Conservation (phyloP, 768 basidiomycete genomes). For the Cubamyces lactineus region DNA sequence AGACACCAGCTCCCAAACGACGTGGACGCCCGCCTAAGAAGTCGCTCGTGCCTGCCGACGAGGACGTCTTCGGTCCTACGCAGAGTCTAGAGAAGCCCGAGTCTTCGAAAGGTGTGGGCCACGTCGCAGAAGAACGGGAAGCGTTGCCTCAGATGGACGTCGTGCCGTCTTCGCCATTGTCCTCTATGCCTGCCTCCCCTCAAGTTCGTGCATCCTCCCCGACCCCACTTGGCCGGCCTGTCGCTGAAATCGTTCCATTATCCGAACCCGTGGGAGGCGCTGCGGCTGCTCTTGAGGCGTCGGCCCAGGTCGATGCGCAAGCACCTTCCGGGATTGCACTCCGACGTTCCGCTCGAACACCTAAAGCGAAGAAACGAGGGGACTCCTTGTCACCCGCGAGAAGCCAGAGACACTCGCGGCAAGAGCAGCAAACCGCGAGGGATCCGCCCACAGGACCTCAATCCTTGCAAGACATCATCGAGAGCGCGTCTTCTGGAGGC, state of each 20-base stretch:
- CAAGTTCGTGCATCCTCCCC: not conserved
- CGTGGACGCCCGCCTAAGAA: constrained; percentile 28
- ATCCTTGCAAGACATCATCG: too few species aligned
- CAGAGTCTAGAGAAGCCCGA: too few species aligned
- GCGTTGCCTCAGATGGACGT: not conserved
- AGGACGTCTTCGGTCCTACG: constrained; percentile 4
- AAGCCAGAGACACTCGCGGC: not conserved
- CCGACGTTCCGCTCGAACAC: constrained; percentile 15
- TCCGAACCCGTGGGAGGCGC: too few species aligned
- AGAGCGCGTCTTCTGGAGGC: too few species aligned
- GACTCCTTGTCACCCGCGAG: constrained; percentile 12
- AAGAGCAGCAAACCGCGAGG: not conserved
- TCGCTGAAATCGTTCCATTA: not conserved
- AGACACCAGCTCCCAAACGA: constrained; percentile 17
- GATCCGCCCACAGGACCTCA: not conserved
- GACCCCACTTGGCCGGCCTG: not conserved
- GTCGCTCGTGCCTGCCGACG: not conserved
- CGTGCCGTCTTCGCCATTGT: constrained; percentile 6
- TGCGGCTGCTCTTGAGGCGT: too few species aligned
- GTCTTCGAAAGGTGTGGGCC: too few species aligned
- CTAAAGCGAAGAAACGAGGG: constrained; percentile 12
- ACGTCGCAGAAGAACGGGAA: not conserved
- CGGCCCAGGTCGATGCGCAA: not conserved
- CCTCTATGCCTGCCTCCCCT: not conserved
- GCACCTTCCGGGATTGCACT: not conserved